Conservation (phyloP, 2,329 filamentous ascomycete species). For the Cladorrhinum sp. region DNA sequence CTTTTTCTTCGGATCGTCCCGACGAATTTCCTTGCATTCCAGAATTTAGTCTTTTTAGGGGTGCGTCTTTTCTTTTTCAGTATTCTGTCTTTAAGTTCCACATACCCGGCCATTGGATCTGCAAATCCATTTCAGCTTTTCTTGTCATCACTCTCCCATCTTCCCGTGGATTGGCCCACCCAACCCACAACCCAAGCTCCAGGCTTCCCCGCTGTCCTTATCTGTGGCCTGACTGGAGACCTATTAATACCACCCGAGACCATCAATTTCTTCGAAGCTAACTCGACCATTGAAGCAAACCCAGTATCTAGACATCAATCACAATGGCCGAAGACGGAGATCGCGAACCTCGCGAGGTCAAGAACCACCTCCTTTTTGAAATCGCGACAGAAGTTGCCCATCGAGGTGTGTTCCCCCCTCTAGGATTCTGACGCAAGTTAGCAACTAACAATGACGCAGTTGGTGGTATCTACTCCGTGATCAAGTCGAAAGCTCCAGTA, state of each 20-base stretch:
- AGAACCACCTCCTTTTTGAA: slow-evolving; percentile 95
- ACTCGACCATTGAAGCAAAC: slow-evolving; percentile 13
- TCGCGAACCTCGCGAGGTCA: slow-evolving; percentile 65
- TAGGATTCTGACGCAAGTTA: background rate
- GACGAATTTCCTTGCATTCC: slow-evolving; percentile 12
- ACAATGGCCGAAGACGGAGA: slow-evolving; percentile 48
- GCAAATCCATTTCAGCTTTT: slow-evolving; percentile 1
- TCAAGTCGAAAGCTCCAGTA: slow-evolving; percentile 98
- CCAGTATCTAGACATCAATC: slow-evolving; percentile 5
- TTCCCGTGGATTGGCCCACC: background rate
- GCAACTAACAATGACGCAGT: slow-evolving; percentile 52
- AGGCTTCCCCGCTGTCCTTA: background rate
- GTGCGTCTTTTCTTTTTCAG: background rate
- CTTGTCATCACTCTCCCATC: background rate
- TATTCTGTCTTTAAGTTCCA: background rate
- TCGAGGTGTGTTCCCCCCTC: slow-evolving; percentile 62
- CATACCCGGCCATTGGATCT: background rate
- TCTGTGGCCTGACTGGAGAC: background rate
- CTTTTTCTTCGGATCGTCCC: slow-evolving; percentile 15
- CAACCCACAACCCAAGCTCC: background rate
- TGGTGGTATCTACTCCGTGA: slow-evolving; percentile 96
- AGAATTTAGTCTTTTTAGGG: background rate
- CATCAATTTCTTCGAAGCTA: background rate
- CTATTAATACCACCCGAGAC: background rate
- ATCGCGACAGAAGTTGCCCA: slow-evolving; percentile 96